Base-by-base conservation (phyloP, 2,329 filamentous ascomycete species). In the Aspergillus glaucus region DNA sequence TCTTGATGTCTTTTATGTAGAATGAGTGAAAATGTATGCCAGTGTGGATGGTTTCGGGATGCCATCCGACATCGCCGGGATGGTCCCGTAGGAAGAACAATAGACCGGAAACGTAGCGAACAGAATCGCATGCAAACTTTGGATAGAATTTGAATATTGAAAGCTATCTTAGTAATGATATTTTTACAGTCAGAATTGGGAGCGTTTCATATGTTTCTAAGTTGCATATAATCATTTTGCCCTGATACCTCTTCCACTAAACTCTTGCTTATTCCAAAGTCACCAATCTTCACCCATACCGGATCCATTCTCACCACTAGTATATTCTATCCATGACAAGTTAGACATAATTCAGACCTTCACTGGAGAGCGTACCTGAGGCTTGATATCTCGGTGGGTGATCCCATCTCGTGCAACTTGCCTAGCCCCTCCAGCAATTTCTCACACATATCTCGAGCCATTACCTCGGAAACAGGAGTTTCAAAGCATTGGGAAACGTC, bases 181-280 rank as follows among this genome's bases (percentile, higher is more conserved):
- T 24, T 6, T 7, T 8, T 8, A 24, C 22, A 24, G 6, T 7
- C 6, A 6, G 22, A 7, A 37, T 37, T 17, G 14, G 15, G 14
- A 37, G 15, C 15, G 15, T 15, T 15, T 15, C 15, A 15, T 15
- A 15, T 15, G 15, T 15, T 15, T 15, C 15, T 15, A 15, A 15
- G 15, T 15, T 15, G 15, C 15, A 15, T 15, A 15, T 15, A 15
- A 15, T 15, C 15, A 15, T 15, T 15, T 15, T 15, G 15, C 15
- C 15, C 15, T 15, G 1, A 15, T 15, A 15, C 15, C 15, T 15
- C 15, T 15, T 15, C 15, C 15, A 15, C 15, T 15, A 15, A 15
- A 15, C 15, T 15, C 19, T 51, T 51, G 37, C 49, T 51, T 22
- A 51, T 48, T 12, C 46, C 49, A 36, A 51, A 51, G 39, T 51